phyloP scores from a whole-genome alignment of 805 yeast genomes.

The Yamadazyma tumulicola region DNA sequence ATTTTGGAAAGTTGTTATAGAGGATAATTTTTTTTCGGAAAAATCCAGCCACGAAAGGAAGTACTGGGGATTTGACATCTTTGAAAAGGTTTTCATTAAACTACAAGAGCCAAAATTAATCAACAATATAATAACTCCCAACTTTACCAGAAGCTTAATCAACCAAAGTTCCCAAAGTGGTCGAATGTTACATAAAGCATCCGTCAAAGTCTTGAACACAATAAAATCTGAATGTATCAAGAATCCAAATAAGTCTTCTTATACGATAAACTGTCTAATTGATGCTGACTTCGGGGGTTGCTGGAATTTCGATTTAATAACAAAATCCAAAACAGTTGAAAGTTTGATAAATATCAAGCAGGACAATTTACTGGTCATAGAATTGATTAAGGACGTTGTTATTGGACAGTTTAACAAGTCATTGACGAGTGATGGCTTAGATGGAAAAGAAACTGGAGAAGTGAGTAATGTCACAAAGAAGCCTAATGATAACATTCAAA shows the following conservation, averaged over 20 bases:
- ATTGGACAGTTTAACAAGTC: slow-evolving; percentile 21
- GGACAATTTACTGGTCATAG: slow-evolving; percentile 19
- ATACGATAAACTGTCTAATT: slow-evolving; percentile 22
- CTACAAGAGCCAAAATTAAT: slow-evolving; percentile 17
- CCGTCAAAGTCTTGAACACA: slow-evolving; percentile 47
- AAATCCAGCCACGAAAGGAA: slow-evolving; percentile 83
- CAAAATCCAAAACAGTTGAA: slow-evolving; percentile 68
- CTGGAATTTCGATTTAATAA: slow-evolving; percentile 69
- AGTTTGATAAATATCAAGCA: slow-evolving; percentile 22
- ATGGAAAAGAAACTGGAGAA: slow-evolving; percentile 13
- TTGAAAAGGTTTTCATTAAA: slow-evolving; percentile 43
- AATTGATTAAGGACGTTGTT: slow-evolving; percentile 20
- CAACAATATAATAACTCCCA: slow-evolving; percentile 48
- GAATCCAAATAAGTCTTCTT: slow-evolving; percentile 39
- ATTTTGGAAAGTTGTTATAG: slow-evolving; percentile 78
- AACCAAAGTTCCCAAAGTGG: slow-evolving; percentile 70
- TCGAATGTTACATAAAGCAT: slow-evolving; percentile 64
- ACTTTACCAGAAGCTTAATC: slow-evolving; percentile 67
- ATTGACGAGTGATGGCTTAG: slow-evolving; percentile 19
- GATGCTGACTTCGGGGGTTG: slow-evolving; percentile 45
- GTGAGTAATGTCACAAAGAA: no score
- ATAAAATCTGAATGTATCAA: slow-evolving; percentile 37
- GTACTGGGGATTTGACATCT: slow-evolving; percentile 78
- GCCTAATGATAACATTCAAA: slow-evolving; percentile 36
- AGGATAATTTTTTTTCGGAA: slow-evolving; percentile 73